phyloP scores from a whole-genome alignment of 192 early-diverging fungal species.

The Pilaira anomala region DNA sequence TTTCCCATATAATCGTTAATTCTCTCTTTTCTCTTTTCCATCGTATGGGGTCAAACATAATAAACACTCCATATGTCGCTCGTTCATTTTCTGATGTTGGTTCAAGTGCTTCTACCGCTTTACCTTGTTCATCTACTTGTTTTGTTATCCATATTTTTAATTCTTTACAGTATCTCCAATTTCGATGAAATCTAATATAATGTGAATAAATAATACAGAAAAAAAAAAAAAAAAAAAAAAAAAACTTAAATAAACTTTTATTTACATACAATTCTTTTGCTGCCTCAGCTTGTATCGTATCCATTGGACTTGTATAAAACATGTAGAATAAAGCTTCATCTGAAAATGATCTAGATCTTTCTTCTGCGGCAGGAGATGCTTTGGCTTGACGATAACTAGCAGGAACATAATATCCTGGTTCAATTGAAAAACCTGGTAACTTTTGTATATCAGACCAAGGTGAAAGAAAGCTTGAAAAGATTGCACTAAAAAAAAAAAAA shows the following conservation, averaged over 20 bases:
- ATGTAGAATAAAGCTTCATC: constrained; percentile 15
- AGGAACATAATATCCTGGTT: constrained; percentile 7
- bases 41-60: constrained; percentile 88
- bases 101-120: constrained; percentile 52
- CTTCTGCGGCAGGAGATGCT: not conserved
- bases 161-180: constrained; percentile 11
- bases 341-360: not conserved
- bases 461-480: constrained; percentile 87
- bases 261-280: constrained; percentile 14
- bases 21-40: constrained; percentile 94
- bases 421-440: constrained; percentile 56
- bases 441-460: constrained; percentile 81
- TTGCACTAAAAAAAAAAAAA: constrained; percentile 30
- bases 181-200: constrained; percentile 10
- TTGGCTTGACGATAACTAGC: not conserved
- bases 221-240: not conserved
- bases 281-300: not conserved
- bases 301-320: not conserved
- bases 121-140: constrained; percentile 54
- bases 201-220: not conserved
- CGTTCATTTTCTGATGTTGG: constrained; percentile 27
- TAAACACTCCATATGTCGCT: constrained; percentile 81
- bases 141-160: constrained; percentile 6
- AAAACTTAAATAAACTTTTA: not conserved
- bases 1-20: constrained; percentile 78